Conservation (phyloP, 2,329 filamentous ascomycete genomes). For the Pseudocercospora musae region DNA sequence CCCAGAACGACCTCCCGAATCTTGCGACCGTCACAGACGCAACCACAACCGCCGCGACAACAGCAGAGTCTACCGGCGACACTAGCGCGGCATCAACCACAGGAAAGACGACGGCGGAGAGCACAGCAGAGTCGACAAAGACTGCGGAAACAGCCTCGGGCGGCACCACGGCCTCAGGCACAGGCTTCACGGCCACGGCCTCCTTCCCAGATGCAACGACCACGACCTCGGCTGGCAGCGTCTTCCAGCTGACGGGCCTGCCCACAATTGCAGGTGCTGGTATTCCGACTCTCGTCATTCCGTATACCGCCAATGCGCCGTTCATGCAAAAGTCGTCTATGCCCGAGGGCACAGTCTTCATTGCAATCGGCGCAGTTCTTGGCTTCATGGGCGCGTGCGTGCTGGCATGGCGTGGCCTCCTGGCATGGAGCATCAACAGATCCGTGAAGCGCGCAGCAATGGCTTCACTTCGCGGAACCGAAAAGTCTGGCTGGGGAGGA, state of each 20-base stretch:
- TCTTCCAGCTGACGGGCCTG: constrained; percentile 40
- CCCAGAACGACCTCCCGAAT: constrained; percentile 30
- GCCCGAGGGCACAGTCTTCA: constrained; percentile 94
- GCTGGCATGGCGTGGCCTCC: constrained; percentile 79
- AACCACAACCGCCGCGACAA: constrained; percentile 18
- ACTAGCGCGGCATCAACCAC: constrained; percentile 15
- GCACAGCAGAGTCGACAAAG: constrained; percentile 28
- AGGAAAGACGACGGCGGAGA: constrained; percentile 16
- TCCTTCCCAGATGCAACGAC: constrained; percentile 24
- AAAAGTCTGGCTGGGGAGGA: constrained; percentile 37
- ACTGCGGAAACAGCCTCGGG: constrained; percentile 22
- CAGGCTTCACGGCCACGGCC: constrained; percentile 18
- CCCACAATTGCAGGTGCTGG: constrained; percentile 57
- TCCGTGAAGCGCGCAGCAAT: constrained; percentile 83
- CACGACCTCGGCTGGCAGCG: constrained; percentile 23
- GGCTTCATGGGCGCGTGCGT: constrained; percentile 79
- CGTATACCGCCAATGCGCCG: constrained; percentile 77
- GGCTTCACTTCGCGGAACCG: constrained; percentile 56
- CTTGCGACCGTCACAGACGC: constrained; percentile 27
- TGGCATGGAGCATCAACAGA: constrained; percentile 87
- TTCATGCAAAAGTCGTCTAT: constrained; percentile 85
- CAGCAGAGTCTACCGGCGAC: constrained; percentile 10
- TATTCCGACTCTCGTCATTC: constrained; percentile 70
- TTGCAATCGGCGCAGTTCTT: constrained; percentile 83
- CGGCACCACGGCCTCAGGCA: constrained; percentile 21